phyloP scores from a whole-genome alignment of 2,329 filamentous ascomycete genomes.

The Sporothrix luriei region DNA sequence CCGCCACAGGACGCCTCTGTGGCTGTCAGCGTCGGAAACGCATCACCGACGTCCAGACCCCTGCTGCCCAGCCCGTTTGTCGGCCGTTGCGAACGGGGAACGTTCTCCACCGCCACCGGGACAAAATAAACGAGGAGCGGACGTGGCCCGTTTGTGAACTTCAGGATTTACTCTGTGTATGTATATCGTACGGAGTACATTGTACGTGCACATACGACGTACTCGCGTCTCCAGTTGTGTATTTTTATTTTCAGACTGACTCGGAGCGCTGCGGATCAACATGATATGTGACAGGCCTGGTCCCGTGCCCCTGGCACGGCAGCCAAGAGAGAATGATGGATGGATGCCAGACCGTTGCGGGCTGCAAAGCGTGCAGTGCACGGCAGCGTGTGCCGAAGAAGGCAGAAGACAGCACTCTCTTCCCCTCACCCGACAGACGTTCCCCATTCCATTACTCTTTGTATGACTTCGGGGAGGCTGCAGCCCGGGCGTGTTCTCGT shows the following conservation, averaged over 20 bases:
- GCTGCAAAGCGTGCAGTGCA: not conserved
- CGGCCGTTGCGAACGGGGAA: no score
- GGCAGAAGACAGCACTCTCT: not conserved
- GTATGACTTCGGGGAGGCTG: not conserved
- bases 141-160: no score
- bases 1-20: not conserved
- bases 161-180: no score
- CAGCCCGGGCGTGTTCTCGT: not conserved
- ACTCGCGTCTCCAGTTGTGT: not conserved
- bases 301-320: constrained; percentile 23
- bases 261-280: not conserved
- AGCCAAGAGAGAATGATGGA: not conserved
- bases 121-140: no score
- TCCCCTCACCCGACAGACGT: not conserved
- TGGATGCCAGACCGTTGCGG: not conserved
- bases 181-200: not conserved
- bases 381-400: not conserved
- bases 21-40: not conserved
- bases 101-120: no score
- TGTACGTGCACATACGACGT: not conserved
- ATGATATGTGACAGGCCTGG: constrained; percentile 28
- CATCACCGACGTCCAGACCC: not conserved
- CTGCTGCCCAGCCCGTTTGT: no score
- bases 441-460: not conserved
- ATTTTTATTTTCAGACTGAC: not conserved